Evolutionary conservation across 164 flowering plant genomes (phyloP).

Genomic region (Stephania japonica): DNA sequence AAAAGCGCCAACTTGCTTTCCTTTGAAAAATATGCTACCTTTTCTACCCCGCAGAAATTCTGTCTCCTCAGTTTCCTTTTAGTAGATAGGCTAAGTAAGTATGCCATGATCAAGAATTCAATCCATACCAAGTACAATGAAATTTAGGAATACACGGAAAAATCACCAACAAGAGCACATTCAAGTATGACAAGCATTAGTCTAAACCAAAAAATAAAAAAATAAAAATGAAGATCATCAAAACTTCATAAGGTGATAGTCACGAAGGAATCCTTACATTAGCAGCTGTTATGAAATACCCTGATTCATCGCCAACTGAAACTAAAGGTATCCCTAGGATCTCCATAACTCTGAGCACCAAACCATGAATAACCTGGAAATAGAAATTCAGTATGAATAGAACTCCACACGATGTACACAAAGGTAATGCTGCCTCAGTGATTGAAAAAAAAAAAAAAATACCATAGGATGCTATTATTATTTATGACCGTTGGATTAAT

Average conservation of each 20-base stretch:
- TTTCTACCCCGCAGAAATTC: constrained; percentile 84
- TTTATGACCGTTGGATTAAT: too few species aligned
- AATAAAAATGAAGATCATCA: not conserved
- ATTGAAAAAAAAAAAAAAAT: too few species aligned
- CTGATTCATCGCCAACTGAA: constrained; percentile 42
- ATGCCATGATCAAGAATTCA: not conserved
- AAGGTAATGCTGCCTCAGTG: too few species aligned
- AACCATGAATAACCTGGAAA: constrained; percentile 68
- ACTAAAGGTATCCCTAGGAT: constrained; percentile 56
- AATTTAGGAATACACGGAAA: not conserved
- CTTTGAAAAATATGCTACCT: constrained; percentile 67
- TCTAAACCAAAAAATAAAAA: not conserved
- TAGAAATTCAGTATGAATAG: not conserved
- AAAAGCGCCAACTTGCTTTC: constrained; percentile 65
- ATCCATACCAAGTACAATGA: not conserved
- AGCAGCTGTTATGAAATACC: constrained; percentile 56
- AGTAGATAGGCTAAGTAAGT: constrained; percentile 10
- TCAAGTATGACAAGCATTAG: not conserved
- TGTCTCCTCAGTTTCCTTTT: constrained; percentile 84
- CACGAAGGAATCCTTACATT: constrained; percentile 37
- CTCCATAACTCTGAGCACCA: constrained; percentile 89
- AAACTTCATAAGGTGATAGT: not conserved
- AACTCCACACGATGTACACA: not conserved
- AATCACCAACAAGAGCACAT: not conserved
- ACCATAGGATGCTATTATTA: too few species aligned